Conservation (phyloP, 345 rosid species). For the Lepidium sativum region DNA sequence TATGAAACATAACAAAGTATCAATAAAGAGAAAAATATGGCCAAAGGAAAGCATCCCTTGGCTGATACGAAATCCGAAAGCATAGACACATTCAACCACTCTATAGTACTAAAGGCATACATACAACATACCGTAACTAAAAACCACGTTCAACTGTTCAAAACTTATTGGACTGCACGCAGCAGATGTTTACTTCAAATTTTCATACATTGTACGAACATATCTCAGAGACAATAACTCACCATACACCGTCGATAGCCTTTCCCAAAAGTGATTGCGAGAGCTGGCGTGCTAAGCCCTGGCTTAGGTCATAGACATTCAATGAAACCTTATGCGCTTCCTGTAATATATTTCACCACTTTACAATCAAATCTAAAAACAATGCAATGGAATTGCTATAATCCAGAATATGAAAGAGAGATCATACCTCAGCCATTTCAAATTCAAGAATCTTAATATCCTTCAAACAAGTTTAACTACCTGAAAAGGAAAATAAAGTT, state of each 20-base stretch:
- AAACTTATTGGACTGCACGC: background rate
- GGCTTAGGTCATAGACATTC: conserved; percentile 88
- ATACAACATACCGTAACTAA: background rate
- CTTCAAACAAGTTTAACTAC: background rate
- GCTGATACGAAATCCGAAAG: background rate
- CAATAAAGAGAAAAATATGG: background rate
- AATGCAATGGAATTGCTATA: background rate
- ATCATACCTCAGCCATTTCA: conserved; percentile 65
- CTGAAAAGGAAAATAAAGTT: background rate
- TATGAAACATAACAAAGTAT: background rate
- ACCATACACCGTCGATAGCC: conserved; percentile 91
- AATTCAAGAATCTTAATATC: background rate
- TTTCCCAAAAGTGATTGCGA: conserved; percentile 73
- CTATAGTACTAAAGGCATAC: background rate
- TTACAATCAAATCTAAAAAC: background rate
- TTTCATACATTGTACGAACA: background rate
- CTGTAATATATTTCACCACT: conserved; percentile 28
- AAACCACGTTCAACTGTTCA: background rate
- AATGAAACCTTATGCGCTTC: conserved; percentile 65
- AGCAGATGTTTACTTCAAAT: background rate
- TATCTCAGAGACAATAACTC: conserved; percentile 7
- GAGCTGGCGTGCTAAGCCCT: conserved; percentile 88
- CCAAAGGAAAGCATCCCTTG: background rate
- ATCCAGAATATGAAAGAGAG: background rate
- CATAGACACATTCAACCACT: background rate